Conservation (phyloP, 148 eudicot genomes). For the Persicaria maculosa region DNA sequence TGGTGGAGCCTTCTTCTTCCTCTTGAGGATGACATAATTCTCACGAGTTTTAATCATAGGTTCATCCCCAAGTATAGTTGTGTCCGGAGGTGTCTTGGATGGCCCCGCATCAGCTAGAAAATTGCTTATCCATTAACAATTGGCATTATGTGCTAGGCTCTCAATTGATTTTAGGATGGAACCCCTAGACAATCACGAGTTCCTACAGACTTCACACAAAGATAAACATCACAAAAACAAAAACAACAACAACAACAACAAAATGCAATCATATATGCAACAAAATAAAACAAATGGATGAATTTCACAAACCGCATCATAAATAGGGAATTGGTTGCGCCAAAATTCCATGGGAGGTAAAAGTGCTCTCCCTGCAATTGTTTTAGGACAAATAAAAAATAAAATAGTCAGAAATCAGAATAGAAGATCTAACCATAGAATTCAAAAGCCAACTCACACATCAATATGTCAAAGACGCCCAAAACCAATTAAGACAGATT, state of each 20-base stretch:
- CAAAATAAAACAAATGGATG: neutral
- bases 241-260: too few species aligned
- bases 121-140: too few species aligned
- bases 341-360: constrained; percentile 12
- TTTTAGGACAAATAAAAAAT: neutral
- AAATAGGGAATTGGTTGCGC: constrained; percentile 12
- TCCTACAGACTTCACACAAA: neutral
- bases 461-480: neutral
- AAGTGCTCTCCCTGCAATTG: constrained; percentile 12
- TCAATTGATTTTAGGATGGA: too few species aligned
- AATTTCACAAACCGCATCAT: constrained; percentile 14
- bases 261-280: neutral
- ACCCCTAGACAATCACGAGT: too few species aligned
- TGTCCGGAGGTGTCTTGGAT: too few species aligned
- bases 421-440: neutral
- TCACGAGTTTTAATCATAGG: too few species aligned
- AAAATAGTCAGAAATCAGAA: neutral
- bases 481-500: too few species aligned
- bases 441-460: neutral
- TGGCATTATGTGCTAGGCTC: too few species aligned
- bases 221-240: neutral
- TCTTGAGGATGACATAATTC: too few species aligned
- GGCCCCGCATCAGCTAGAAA: too few species aligned
- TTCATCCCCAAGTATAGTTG: too few species aligned
- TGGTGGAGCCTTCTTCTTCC: too few species aligned